Base-by-base conservation (phyloP, 1,284 basidiomycete species). In the Rhodotorula sp. region DNA sequence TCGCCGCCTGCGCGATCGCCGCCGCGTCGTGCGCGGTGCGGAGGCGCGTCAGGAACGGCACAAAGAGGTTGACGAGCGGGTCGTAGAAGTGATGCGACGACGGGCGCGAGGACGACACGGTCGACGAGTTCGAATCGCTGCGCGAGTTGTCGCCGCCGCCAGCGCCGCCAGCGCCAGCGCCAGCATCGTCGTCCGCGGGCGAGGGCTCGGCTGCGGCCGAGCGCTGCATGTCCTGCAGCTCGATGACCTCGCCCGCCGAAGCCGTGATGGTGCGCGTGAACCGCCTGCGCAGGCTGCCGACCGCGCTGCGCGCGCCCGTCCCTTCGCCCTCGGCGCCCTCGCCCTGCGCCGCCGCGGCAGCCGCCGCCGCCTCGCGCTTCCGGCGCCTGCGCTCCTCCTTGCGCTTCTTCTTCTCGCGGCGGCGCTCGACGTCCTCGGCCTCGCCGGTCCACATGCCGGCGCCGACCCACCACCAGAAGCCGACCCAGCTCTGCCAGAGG, bases 401-500 rank as follows among this genome's bases (percentile, higher is more conserved):
- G 46, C 66, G 42, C 19, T 56, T 58, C 67, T 71, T 61, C 65
- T 71, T 75, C 10, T 72, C 74, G 77, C 88, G 85, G 61, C 85
- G 84, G 53, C 81, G 76, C 53, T 89, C 79, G 64, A 88, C 85
- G 67, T 90, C 88, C 72, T 88, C 87, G 17, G 87, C 84, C 76
- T 88, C 87, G 23, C 85, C 82, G 23, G 88, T 84, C 80, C 87
- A 84, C 88, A 91, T 86, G 70, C 93, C 93, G 2, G 91, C 89
- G 23, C 94, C 94, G 27, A 95, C 93, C 93, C 93, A 97, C 78
- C 79, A 80, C 80, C 80, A 81, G 53, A 81, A 78, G 19, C 77
- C 79, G 61, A 80, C 76, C 76, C 61, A 85, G 73, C 83, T 91
- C 84, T 97, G 93, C 93, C 93, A 96, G 23, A 96, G 86, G 17